Conservation (phyloP, 345 rosid species). For the Mercurialis annua region DNA sequence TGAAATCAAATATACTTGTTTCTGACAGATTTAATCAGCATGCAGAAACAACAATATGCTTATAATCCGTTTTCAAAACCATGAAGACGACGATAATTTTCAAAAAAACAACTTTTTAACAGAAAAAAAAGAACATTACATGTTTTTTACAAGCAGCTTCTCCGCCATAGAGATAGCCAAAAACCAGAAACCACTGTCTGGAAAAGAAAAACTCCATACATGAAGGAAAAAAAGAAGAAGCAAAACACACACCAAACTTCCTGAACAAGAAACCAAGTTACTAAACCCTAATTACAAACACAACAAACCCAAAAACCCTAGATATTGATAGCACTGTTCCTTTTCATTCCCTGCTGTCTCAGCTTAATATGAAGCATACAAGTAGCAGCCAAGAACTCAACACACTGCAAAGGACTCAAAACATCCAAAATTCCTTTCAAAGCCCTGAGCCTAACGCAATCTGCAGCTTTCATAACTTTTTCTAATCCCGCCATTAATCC, state of each 20-base stretch:
- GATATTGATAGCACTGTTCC: neutral
- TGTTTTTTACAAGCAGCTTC: too few relatives aligned
- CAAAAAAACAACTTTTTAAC: neutral
- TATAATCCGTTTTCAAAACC: neutral
- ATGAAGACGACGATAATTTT: neutral
- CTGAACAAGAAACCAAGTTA: neutral
- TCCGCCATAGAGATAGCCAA: neutral
- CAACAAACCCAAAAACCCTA: neutral
- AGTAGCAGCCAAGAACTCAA: constrained; percentile 57
- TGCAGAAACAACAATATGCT: neutral
- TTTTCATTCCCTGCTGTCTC: constrained; percentile 41
- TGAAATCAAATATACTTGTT: too few relatives aligned
- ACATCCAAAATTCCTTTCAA: constrained; percentile 68
- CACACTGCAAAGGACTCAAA: constrained; percentile 51
- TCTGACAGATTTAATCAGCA: too few relatives aligned
- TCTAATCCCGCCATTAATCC: constrained; percentile 46
- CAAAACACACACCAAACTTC: neutral
- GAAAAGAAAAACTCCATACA: neutral
- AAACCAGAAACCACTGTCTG: neutral
- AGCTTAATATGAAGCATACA: constrained; percentile 54
- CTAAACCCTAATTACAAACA: neutral
- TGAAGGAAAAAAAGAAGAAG: neutral
- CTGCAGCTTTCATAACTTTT: constrained; percentile 73
- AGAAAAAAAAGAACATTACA: neutral
- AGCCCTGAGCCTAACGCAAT: constrained; percentile 73